Conservation (phyloP, 805 yeast genomes). For the Kluyveromyces aestuarii region DNA sequence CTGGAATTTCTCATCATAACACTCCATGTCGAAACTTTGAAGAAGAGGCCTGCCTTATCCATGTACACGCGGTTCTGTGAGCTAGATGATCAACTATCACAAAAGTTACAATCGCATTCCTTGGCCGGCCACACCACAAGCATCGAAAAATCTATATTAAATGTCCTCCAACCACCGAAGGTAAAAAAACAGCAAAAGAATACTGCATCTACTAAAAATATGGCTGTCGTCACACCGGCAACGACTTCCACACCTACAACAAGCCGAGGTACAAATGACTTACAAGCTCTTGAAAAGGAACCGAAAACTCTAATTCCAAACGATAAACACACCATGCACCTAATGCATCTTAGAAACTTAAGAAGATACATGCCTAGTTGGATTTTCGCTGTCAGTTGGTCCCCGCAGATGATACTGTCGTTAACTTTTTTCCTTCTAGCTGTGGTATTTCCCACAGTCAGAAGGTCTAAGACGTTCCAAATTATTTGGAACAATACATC, state of each 20-base stretch:
- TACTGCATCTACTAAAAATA: not conserved
- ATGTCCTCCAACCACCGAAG: not conserved
- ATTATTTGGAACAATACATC: slow-evolving; percentile 1
- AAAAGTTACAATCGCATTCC: not conserved
- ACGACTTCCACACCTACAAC: not conserved
- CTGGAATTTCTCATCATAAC: slow-evolving; percentile 8
- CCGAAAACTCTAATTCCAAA: not conserved
- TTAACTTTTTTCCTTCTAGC: not conserved
- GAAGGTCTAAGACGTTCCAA: slow-evolving; percentile 2
- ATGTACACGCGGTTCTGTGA: slow-evolving; percentile 12
- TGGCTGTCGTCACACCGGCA: not conserved
- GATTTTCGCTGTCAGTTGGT: not conserved
- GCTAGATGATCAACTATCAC: not conserved
- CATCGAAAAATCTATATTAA: not conserved
- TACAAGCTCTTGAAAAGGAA: not conserved
- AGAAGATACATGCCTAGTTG: not conserved
- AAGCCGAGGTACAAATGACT: not conserved
- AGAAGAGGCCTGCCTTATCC: slow-evolving; percentile 4
- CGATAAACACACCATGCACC: not conserved
- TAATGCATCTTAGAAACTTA: not conserved
- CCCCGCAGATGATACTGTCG: not conserved
- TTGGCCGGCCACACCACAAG: not conserved
- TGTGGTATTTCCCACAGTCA: not conserved
- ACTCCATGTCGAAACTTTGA: slow-evolving; percentile 9
- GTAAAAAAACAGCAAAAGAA: not conserved